These are phyloP conservation scores for Pseudozyma sp. DNA, from an alignment of 1,284 basidiomycete species.

Conservation along the genomic window DNA sequence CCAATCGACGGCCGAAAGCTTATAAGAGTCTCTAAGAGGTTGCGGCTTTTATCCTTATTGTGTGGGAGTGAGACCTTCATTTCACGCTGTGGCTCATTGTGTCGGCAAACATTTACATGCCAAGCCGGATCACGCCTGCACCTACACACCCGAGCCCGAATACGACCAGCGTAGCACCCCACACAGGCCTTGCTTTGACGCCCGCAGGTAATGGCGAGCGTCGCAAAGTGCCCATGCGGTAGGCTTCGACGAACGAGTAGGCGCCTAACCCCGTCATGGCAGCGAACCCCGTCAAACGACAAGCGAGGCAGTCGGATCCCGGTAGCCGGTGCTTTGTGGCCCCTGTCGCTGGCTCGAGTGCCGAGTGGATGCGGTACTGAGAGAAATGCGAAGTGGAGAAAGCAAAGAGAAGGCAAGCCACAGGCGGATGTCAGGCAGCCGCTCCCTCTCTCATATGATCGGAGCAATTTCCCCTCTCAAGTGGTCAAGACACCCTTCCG, in stretches of 20 bases:
- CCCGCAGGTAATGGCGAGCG: constrained; percentile 33
- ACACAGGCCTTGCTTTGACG: constrained; percentile 40
- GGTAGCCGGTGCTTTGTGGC: constrained; percentile 13
- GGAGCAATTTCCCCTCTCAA: too few species aligned
- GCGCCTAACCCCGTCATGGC: constrained; percentile 56
- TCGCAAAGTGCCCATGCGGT: constrained; percentile 50
- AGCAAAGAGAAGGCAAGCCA: too few species aligned
- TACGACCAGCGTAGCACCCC: constrained; percentile 47
- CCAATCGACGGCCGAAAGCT: neutral
- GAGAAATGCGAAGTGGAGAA: too few species aligned
- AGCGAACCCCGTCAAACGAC: constrained; percentile 61
- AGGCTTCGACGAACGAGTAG: constrained; percentile 61
- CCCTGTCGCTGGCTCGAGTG: constrained; percentile 18
- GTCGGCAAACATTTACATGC: constrained; percentile 18
- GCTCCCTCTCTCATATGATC: too few species aligned
- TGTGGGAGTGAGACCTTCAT: constrained; percentile 12
- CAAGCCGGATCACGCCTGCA: constrained; percentile 45
- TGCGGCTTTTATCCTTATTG: neutral
- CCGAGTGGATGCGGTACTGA: constrained; percentile 38
- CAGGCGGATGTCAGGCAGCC: too few species aligned
- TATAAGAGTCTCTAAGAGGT: neutral
- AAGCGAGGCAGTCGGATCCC: constrained; percentile 57
- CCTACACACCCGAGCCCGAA: constrained; percentile 48
- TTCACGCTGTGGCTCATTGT: neutral
- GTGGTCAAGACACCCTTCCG: too few species aligned